Base-by-base conservation (phyloP, 129 eudicot species). In the Arctium lappa region DNA sequence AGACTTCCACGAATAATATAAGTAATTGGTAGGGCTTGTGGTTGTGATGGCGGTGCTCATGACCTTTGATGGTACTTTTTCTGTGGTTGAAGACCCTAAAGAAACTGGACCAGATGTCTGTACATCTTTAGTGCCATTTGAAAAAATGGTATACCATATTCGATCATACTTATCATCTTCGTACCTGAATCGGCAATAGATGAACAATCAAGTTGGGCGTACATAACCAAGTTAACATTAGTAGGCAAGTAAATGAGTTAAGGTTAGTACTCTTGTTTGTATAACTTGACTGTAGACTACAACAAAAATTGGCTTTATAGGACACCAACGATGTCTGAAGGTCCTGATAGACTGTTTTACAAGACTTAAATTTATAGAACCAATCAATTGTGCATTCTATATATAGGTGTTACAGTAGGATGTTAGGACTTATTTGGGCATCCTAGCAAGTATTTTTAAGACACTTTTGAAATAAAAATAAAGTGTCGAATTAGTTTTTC, bases 111-210 rank as follows among this genome's bases (percentile, higher is more conserved):
- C 50, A 30, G 68, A 16, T 15, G 90, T 79, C 12, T 65, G 37
- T 65, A 82, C n/a, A 27, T 50, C 18, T 33, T 33, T 75, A 8
- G 10, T 4, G 50, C 48, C 79, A 3, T 8, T 0, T 38, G 9
- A 0, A 29, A 4, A 11, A 13, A 27, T 1, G 0, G 78, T 81
- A 18, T 2, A 12, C 89, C 92, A 89, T 38, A 77, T 72, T 29
- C 92, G 87, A 78, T 86, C 92, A 78, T 86, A 86, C 5, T 31
- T 77, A 65, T 89, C 92, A 77, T 89, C 89, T 37, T 76, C 69
- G 75, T 83, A 86, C 89, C 92, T 89, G 76, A 29, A 78, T 65
- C 71, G 75, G 30, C 48, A 13, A 68, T 77, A 33, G 72, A 18
- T 77, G 50, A 77, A 56, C 72, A 56, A 60, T 77, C 48, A 36